Base-by-base conservation (phyloP, 345 rosid species). In the Microcos paniculata region DNA sequence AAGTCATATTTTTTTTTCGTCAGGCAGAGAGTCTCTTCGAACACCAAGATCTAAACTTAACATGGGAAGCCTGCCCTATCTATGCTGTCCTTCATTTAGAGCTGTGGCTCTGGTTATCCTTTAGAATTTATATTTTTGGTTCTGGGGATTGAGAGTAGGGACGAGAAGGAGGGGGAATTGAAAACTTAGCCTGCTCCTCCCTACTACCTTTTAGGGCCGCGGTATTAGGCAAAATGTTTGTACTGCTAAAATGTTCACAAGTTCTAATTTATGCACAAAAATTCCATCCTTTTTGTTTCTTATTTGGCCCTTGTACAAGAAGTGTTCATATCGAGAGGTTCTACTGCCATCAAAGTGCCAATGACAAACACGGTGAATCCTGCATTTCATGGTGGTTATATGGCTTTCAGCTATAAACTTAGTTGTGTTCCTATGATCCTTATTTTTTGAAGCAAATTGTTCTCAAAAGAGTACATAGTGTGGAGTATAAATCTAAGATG, bases 361-460 rank as follows among this genome's bases (percentile, higher is more conserved):
- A 75, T 66, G 98, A 92, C 63, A 59, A 80, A n/a, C 16, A 85
- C 92, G 33, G 94, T 94, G 42, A 77, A 58, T 72, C 90, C 88
- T 35, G 88, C 87, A 66, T 48, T 81, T 77, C 88, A 84, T 64
- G 97, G 98, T 75, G 89, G 95, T 77, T 94, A 91, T 85, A 75
- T 91, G 86, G 97, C 97, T 40, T 94, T 94, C 83, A 89, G 97
- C 48, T 40, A n/a, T 79, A 78, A 80, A 91, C 98, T 98, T 95
- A 82, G 14, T 68, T 76, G 69, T 73, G 43, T 62, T 77, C 65
- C 73, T 70, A 49, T 40, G 64, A 30, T 23, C 53, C 67, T n/a
- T n/a, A n/a, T n/a, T n/a, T n/a, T n/a, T n/a, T n/a, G n/a, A n/a
- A n/a, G n/a, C n/a, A n/a, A n/a, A 6, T 45, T 15, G 16, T 45